Base-by-base conservation (phyloP, 495 filamentous ascomycete genomes). In the Hypomontagnella monticulosa region DNA sequence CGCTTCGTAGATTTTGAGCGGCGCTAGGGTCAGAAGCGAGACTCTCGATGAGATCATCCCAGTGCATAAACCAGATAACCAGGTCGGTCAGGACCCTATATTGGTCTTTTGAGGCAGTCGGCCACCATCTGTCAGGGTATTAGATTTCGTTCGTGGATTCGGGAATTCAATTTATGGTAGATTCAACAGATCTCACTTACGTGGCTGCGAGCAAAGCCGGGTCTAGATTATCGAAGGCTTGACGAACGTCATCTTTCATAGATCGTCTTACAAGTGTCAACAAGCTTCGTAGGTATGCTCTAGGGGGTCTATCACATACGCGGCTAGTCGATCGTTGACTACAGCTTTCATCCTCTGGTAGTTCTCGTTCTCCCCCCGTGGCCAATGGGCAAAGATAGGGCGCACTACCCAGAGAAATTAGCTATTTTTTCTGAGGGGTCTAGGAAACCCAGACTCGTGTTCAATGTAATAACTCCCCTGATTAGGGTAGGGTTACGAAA, bases 1-100 rank as follows among this genome's bases (percentile, higher is more conserved):
- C 55, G 4, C 12, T 49, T 3, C 70, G 66, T 4, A 70, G 42
- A 16, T 16, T 43, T 23, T 67, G 63, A 19, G 70, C 63, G 6
- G 67, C 63, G 6, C 12, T 19, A 4, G 60, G 52, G 10, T 72
- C 49, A 1, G 60, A n/a, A 0, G 18, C 27, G 23, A 70, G 57
- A 6, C 41, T 50, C 57, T 72, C 70, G 14, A 67, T 57, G 49
- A 59, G 56, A 18, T 72, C 70, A 4, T 72, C 70, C 59, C 63
- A 72, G 41, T 70, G 36, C n/a, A 41, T 51, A 32, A 72, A 70
- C 67, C 67, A 72, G 9, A 70, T 65, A 16, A 72, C 63, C 20
- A 67, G 7, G 23, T 72, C 67, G 15, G 57, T 40, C 40, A 72
- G 16, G 38, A 62, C 38, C 1, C 33, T 37, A 30, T 67, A 72